phyloP scores from a whole-genome alignment of 345 rosid species.

The Gynandropsis gynandra region DNA sequence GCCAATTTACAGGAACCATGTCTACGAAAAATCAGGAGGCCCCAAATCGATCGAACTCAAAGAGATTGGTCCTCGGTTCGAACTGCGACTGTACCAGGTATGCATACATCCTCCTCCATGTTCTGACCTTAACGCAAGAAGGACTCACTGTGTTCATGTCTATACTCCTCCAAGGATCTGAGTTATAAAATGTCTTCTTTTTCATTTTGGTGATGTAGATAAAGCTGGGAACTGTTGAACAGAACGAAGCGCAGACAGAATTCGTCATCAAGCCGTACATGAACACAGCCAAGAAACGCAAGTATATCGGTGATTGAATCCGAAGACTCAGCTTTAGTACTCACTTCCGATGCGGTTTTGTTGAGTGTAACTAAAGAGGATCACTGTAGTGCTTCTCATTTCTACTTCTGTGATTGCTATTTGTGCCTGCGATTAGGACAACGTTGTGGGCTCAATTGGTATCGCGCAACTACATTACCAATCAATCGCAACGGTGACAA shows the following conservation, averaged over 20 bases:
- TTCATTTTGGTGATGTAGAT: slow-evolving; percentile 26
- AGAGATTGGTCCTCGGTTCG: slow-evolving; percentile 90
- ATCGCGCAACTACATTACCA: too few species aligned
- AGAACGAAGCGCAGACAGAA: slow-evolving; percentile 72
- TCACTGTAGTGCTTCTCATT: too few species aligned
- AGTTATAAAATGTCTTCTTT: too few species aligned
- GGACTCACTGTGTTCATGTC: not conserved
- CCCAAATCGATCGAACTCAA: slow-evolving; percentile 74
- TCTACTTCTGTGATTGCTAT: too few species aligned
- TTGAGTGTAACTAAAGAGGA: too few species aligned
- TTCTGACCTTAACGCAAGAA: not conserved
- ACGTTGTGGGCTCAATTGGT: too few species aligned
- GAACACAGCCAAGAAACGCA: slow-evolving; percentile 69
- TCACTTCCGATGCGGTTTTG: too few species aligned
- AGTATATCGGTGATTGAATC: slow-evolving; percentile 57
- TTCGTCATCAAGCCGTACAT: slow-evolving; percentile 81
- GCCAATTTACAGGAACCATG: slow-evolving; percentile 52
- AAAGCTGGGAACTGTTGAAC: slow-evolving; percentile 78
- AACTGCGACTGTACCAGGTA: slow-evolving; percentile 85
- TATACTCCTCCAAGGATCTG: not conserved
- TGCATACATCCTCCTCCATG: not conserved
- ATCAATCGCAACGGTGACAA: too few species aligned
- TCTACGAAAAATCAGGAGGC: slow-evolving; percentile 64
- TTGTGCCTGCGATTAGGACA: too few species aligned
- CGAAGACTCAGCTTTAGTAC: not conserved